Evolutionary conservation across 23 red algal genomes (phyloP).

Genomic region (Pyropia yezoensis): DNA sequence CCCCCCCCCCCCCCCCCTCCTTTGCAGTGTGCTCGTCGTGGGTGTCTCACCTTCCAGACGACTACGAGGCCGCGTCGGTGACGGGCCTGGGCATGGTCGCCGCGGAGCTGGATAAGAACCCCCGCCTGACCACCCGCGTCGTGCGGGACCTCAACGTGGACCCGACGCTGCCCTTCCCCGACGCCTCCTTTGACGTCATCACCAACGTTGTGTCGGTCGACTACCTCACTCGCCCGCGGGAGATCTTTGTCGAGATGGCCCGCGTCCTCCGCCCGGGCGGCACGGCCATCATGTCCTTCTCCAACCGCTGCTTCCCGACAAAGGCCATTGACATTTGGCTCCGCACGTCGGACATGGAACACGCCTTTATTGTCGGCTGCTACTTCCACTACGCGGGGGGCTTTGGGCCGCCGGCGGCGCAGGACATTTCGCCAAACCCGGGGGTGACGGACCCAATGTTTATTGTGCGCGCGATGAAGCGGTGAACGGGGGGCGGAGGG

Average conservation of each 20-base stretch:
- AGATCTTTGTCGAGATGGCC: constrained; percentile 88
- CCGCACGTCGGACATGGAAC: constrained; percentile 71
- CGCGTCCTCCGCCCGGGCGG: constrained; percentile 80
- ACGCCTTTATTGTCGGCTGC: constrained; percentile 85
- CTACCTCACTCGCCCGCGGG: constrained; percentile 80
- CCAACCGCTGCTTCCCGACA: constrained; percentile 90
- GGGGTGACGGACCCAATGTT: constrained; percentile 75
- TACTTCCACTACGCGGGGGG: constrained; percentile 90
- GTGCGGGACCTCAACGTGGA: constrained; percentile 64
- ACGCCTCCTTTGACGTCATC: constrained; percentile 82
- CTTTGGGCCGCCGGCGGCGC: constrained; percentile 35
- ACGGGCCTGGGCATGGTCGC: constrained; percentile 77
- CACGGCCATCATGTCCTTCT: constrained; percentile 64
- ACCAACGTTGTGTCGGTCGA: constrained; percentile 88
- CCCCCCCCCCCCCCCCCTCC: too few species aligned
- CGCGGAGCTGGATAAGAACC: constrained; percentile 67
- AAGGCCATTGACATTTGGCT: constrained; percentile 87
- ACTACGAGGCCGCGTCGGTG: constrained; percentile 20
- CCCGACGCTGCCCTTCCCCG: constrained; percentile 57
- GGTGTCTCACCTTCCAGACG: constrained; percentile 86
- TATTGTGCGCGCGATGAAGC: constrained; percentile 43
- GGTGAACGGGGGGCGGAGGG: neutral
- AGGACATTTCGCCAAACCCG: constrained; percentile 36
- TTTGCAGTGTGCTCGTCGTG: constrained; percentile 64
- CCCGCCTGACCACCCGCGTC: constrained; percentile 19